phyloP scores from a whole-genome alignment of 148 eudicot genomes.

The Linanthus parryae region DNA sequence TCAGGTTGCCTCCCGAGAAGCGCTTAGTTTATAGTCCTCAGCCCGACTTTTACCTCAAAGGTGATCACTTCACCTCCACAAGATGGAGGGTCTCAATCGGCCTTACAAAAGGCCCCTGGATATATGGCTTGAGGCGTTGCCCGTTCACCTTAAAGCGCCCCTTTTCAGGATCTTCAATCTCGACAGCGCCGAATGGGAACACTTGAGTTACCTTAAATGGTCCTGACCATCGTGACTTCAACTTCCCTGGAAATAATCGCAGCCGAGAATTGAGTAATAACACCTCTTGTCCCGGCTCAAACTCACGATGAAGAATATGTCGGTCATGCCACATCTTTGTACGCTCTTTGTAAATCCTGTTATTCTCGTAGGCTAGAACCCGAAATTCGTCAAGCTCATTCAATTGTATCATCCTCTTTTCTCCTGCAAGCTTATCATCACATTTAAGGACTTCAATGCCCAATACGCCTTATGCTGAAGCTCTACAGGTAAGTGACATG shows the following conservation, averaged over 20 bases:
- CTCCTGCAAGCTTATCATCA: not conserved
- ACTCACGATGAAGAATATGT: not conserved
- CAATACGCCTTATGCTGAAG: constrained; percentile 10
- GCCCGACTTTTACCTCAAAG: no score
- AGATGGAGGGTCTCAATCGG: no score
- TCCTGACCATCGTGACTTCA: not conserved
- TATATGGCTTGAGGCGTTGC: not conserved
- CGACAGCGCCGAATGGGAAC: not conserved
- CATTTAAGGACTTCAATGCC: not conserved
- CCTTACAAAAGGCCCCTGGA: no score
- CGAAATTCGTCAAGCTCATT: constrained; percentile 12
- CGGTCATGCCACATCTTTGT: constrained; percentile 11
- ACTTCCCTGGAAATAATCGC: not conserved
- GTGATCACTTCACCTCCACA: no score
- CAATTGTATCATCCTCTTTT: not conserved
- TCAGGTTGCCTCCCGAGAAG: no score
- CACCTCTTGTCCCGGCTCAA: not conserved
- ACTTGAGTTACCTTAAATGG: constrained; percentile 4
- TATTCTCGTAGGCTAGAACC: constrained; percentile 5
- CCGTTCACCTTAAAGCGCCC: not conserved
- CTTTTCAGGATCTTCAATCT: not conserved
- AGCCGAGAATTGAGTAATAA: constrained; percentile 1
- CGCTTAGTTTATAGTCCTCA: no score
- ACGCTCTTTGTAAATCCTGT: constrained; percentile 1
- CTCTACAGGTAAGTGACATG: not conserved